A percentile compares a stretch with the other conserved stretches of the same genome.
These are phyloP conservation scores for Starmera pachycereana DNA, from an alignment of 805 yeast genomes.

Conservation along the genomic window DNA sequence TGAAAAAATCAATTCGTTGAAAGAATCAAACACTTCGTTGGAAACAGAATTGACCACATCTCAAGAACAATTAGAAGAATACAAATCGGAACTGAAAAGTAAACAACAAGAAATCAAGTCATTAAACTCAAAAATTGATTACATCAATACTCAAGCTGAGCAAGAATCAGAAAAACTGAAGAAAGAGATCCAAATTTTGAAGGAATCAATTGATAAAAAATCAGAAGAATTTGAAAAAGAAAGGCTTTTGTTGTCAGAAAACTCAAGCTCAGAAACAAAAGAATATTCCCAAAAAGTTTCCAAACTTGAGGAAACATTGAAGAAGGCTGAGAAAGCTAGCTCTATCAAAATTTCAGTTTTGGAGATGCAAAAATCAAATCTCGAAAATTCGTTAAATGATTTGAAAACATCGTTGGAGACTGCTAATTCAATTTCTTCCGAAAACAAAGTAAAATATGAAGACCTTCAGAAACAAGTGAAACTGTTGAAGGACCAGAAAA, in stretches of 20 bases:
- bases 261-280: slow-evolving; percentile 37
- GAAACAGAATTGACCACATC: slow-evolving; percentile 12
- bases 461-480: not conserved
- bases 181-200: slow-evolving; percentile 19
- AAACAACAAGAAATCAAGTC: slow-evolving; percentile 8
- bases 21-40: slow-evolving; percentile 1
- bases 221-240: slow-evolving; percentile 39
- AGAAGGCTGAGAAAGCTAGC: slow-evolving; percentile 5
- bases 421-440: not conserved
- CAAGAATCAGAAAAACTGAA: slow-evolving; percentile 17
- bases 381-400: slow-evolving; percentile 8
- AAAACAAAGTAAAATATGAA: not conserved
- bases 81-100: slow-evolving; percentile 4
- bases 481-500: slow-evolving; percentile 1
- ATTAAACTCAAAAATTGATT: slow-evolving; percentile 11
- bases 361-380: slow-evolving; percentile 6
- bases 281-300: slow-evolving; percentile 38
- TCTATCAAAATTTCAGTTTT: slow-evolving; percentile 2
- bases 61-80: slow-evolving; percentile 12
- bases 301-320: slow-evolving; percentile 27
- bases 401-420: slow-evolving; percentile 9
- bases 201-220: slow-evolving; percentile 27
- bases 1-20: slow-evolving; percentile 3
- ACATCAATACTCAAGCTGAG: slow-evolving; percentile 12
- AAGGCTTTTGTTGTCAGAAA: slow-evolving; percentile 34